A percentile compares a stretch with the other conserved stretches of the same genome.
phyloP scores from a whole-genome alignment of 148 eudicot species.

The Vaccinium macrocarpon region DNA sequence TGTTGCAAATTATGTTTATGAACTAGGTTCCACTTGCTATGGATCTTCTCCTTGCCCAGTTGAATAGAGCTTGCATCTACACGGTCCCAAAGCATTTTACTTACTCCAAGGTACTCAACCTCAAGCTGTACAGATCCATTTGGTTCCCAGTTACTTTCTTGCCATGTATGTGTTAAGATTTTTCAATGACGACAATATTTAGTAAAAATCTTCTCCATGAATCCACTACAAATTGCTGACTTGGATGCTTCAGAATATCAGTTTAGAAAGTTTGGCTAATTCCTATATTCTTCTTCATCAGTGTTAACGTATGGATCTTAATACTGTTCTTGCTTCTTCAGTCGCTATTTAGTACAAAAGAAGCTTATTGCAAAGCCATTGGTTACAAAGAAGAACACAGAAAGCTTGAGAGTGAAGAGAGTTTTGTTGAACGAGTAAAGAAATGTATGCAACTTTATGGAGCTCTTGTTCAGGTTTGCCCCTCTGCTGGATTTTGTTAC shows the following conservation, averaged over 20 bases:
- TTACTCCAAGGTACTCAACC: constrained; percentile 57
- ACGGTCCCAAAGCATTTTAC: constrained; percentile 82
- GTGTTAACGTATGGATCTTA: neutral
- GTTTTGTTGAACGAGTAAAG: constrained; percentile 53
- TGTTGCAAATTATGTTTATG: constrained; percentile 10
- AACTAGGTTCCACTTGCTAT: constrained; percentile 72
- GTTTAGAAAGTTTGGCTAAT: neutral
- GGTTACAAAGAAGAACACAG: constrained; percentile 72
- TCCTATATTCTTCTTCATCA: neutral
- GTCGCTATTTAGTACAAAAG: constrained; percentile 51
- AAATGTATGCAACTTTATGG: constrained; percentile 74
- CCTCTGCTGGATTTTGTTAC: neutral
- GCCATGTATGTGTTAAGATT: neutral
- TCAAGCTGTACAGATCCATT: neutral
- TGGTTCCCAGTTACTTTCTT: neutral
- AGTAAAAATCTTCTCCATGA: neutral
- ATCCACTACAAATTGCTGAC: neutral
- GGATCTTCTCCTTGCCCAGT: constrained; percentile 74
- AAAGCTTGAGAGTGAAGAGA: constrained; percentile 52
- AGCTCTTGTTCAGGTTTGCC: constrained; percentile 85
- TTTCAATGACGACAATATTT: neutral
- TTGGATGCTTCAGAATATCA: neutral
- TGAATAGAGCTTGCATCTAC: constrained; percentile 75
- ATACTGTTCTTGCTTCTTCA: constrained; percentile 23
- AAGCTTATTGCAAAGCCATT: constrained; percentile 61